Evolutionary conservation across 1,139 yeast genomes (phyloP).

Genomic region (Taphrina flavorubra): DNA sequence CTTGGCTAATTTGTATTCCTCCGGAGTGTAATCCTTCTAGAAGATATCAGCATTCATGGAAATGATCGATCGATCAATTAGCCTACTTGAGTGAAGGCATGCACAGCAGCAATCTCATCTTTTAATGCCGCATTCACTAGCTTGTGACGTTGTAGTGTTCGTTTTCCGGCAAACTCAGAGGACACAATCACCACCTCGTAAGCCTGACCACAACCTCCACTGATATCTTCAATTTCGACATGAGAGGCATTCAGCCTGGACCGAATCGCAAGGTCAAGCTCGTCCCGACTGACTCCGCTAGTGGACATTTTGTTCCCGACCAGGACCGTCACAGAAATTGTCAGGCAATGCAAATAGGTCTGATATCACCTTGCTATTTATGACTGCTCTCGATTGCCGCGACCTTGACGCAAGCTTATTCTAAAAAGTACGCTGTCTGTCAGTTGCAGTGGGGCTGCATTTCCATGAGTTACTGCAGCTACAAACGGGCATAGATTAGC

Average conservation of each 20-base stretch:
- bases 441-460: too few relatives aligned
- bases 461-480: too few relatives aligned
- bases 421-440: too few relatives aligned
- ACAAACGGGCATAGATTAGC: too few relatives aligned
- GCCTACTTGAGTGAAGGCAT: slow-evolving; percentile 93
- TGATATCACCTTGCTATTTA: too few relatives aligned
- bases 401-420: too few relatives aligned
- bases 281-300: slow-evolving; percentile 31
- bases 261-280: slow-evolving; percentile 38
- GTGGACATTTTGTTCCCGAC: slow-evolving; percentile 18
- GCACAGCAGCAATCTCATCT: slow-evolving; percentile 82
- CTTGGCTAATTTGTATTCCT: slow-evolving; percentile 48
- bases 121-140: slow-evolving; percentile 78
- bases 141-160: slow-evolving; percentile 83
- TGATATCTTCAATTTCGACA: slow-evolving; percentile 41
- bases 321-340: too few relatives aligned
- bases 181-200: slow-evolving; percentile 82
- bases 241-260: slow-evolving; percentile 33
- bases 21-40: slow-evolving; percentile 50
- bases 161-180: slow-evolving; percentile 75
- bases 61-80: too few relatives aligned
- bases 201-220: slow-evolving; percentile 86
- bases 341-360: too few relatives aligned
- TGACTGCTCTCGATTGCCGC: too few relatives aligned
- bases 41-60: neutral